Evolutionary conservation across 2,329 filamentous ascomycete species (phyloP).

Genomic region (Phyllosticta citrichinensis): DNA sequence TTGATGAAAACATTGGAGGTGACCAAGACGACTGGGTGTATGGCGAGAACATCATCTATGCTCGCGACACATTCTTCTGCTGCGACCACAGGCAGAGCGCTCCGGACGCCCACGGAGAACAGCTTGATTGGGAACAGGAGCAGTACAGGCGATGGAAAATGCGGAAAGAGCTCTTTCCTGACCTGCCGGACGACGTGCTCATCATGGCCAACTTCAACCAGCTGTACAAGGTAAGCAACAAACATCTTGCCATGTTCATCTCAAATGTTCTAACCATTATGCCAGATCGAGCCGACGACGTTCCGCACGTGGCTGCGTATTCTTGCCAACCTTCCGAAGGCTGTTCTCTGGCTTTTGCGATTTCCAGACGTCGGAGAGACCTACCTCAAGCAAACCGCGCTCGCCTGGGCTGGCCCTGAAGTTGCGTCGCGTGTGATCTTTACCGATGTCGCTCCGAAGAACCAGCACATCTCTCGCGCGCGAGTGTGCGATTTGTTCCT

Average conservation of each 20-base stretch:
- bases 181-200: conserved; percentile 68
- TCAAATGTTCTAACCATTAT: conserved; percentile 12
- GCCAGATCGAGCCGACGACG: conserved; percentile 87
- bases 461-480: conserved; percentile 84
- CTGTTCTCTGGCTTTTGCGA: conserved; percentile 88
- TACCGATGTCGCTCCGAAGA: conserved; percentile 93
- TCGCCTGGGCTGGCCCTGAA: conserved; percentile 71
- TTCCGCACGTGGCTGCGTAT: conserved; percentile 95
- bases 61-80: conserved; percentile 92
- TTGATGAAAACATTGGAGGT: conserved; percentile 56
- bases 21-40: conserved; percentile 81
- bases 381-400: conserved; percentile 71
- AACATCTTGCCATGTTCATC: neutral
- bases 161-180: conserved; percentile 85
- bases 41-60: conserved; percentile 92
- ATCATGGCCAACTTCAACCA: conserved; percentile 99
- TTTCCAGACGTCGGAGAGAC: conserved; percentile 89
- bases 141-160: conserved; percentile 76
- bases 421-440: conserved; percentile 85
- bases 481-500: conserved; percentile 90
- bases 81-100: conserved; percentile 93
- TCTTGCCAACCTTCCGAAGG: conserved; percentile 71
- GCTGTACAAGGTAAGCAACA: conserved; percentile 72
- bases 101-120: conserved; percentile 55
- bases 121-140: conserved; percentile 73